A percentile compares a stretch with the other conserved stretches of the same genome.
phyloP scores from a whole-genome alignment of 1,284 basidiomycete genomes.

The Melampsora larici-populina region DNA sequence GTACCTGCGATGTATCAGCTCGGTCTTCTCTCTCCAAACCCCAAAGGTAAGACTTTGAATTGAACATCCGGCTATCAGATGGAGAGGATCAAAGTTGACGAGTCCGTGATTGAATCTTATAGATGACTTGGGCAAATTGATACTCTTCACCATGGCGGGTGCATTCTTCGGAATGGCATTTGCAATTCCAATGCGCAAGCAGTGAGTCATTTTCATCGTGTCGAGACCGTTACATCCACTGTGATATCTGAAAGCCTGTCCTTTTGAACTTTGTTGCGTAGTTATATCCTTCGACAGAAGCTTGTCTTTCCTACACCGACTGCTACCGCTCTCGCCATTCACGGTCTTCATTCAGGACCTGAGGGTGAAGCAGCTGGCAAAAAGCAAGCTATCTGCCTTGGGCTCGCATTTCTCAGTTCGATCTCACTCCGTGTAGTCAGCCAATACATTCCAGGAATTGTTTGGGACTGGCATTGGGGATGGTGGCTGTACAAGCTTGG shows the following conservation, averaged over 20 bases:
- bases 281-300: slow-evolving; percentile 66
- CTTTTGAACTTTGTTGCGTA: not conserved
- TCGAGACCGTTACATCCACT: not conserved
- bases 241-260: not conserved
- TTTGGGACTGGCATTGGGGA: slow-evolving; percentile 68
- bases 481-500: slow-evolving; percentile 65
- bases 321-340: slow-evolving; percentile 67
- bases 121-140: slow-evolving; percentile 61
- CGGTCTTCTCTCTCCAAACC: slow-evolving; percentile 58
- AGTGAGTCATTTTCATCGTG: slow-evolving; percentile 47
- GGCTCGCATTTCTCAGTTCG: slow-evolving; percentile 59
- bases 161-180: slow-evolving; percentile 67
- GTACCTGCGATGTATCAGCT: slow-evolving; percentile 68
- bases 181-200: slow-evolving; percentile 64
- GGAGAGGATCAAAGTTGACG: not conserved
- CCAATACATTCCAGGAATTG: slow-evolving; percentile 63
- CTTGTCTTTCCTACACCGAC: slow-evolving; percentile 68
- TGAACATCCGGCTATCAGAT: too few relatives aligned
- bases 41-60: slow-evolving; percentile 47
- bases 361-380: slow-evolving; percentile 58
- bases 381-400: slow-evolving; percentile 62
- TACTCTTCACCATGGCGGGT: slow-evolving; percentile 62
- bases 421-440: slow-evolving; percentile 63
- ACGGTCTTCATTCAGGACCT: slow-evolving; percentile 63
- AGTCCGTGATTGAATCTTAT: not conserved